Base-by-base conservation (phyloP, 2,329 filamentous ascomycete genomes). In the Dactylonectria estremocensis region DNA sequence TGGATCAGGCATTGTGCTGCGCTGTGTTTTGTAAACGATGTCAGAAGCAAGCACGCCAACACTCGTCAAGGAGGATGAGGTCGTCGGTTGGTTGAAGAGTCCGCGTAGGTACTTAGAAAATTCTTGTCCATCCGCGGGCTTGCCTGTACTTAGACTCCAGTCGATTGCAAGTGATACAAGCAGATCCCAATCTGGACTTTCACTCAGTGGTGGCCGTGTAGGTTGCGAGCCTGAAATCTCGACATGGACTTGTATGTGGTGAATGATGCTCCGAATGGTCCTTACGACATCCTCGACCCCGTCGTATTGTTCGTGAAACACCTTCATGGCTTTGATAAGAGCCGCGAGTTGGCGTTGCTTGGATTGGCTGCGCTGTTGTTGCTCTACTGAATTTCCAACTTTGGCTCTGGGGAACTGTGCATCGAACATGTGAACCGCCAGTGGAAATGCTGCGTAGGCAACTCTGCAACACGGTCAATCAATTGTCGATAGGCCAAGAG, bases 291-390 rank as follows among this genome's bases (percentile, higher is more conserved):
- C 56, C 35, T 49, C 43, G 50, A 59, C 56, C 4, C 56, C 56
- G 11, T 59, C 56, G 11, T 59, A 59, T 50, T 59, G 56, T 9
- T 59, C 56, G 31, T 59, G 56, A 6, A 59, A 59, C 22, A 59
- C 46, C 10, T 59, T 50, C 56, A 59, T 59, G 5, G 46, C 33
- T 0, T 46, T 31, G 11, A 59, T 33, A 9, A 59, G 20, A 2
- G 56, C 22, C n/a, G 24, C 50, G 18, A 59, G 31, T 20, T 59
- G 56, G 18, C 16, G 40, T n/a, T 43, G 56, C 31, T 24, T 59
- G 35, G 7, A 33, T 11, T n/a, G 33, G n/a, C 18, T 50, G 16
- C 6, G 16, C n/a, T 43, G 14, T n/a, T 43, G 16, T 43, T n/a
- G 14, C 6, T 43, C 40, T 6, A n/a, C 16, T 3, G 40, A n/a